Percentiles rank a stretch among this genome's conserved stretches.
Evolutionary conservation across 2,329 filamentous ascomycete genomes (phyloP).

Genomic region (Coniella lustricola): DNA sequence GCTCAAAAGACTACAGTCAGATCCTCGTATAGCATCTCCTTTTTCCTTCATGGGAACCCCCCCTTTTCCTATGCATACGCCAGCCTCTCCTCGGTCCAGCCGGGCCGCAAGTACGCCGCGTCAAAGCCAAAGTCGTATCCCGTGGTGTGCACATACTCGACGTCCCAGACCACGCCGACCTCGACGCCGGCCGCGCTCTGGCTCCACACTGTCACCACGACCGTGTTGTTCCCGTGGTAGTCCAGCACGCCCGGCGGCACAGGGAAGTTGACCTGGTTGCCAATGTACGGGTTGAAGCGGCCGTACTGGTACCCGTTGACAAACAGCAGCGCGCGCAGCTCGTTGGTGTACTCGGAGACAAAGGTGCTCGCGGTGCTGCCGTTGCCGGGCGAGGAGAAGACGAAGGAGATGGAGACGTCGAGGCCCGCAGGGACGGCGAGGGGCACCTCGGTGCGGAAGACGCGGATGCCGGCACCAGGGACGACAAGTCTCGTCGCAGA

Average conservation of each 20-base stretch:
- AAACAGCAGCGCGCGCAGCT: slow-evolving; percentile 46
- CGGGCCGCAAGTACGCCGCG: slow-evolving; percentile 40
- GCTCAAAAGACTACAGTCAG: too few species aligned
- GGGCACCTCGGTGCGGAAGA: slow-evolving; percentile 47
- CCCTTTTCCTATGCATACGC: slow-evolving; percentile 31
- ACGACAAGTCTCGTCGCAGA: slow-evolving; percentile 33
- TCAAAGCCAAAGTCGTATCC: slow-evolving; percentile 46
- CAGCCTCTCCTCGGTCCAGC: slow-evolving; percentile 36
- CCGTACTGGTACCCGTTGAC: slow-evolving; percentile 62
- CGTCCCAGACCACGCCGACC: slow-evolving; percentile 41
- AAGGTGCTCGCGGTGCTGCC: slow-evolving; percentile 31
- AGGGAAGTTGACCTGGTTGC: slow-evolving; percentile 53
- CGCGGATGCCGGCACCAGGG: slow-evolving; percentile 42
- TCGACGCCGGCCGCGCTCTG: slow-evolving; percentile 45
- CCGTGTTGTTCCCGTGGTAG: slow-evolving; percentile 50
- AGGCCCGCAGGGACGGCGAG: slow-evolving; percentile 43
- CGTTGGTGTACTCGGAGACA: slow-evolving; percentile 26
- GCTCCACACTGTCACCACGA: slow-evolving; percentile 53
- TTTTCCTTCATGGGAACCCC: too few species aligned
- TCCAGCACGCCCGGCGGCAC: slow-evolving; percentile 53
- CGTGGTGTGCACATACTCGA: slow-evolving; percentile 47
- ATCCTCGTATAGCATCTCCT: too few species aligned
- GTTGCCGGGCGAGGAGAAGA: slow-evolving; percentile 35
- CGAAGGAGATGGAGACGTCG: slow-evolving; percentile 51
- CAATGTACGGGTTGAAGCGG: slow-evolving; percentile 52